phyloP scores from a whole-genome alignment of 805 yeast species.

The Vanderwaltozyma polyspora region DNA sequence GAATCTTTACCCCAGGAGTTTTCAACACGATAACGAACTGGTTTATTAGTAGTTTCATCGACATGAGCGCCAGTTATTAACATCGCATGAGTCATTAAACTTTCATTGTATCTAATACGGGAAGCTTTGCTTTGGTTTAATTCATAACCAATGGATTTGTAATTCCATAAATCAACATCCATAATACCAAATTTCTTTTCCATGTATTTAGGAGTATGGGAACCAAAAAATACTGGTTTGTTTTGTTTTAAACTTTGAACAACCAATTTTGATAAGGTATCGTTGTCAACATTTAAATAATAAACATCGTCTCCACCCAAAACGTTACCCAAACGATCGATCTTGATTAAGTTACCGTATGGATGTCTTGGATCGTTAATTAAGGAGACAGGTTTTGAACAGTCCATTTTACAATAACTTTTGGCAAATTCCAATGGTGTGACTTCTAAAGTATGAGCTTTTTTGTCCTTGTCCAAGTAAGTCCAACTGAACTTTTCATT shows the following conservation, averaged over 20 bases:
- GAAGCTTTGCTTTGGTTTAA: slow-evolving; percentile 50
- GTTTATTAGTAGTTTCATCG: slow-evolving; percentile 43
- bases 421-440: slow-evolving; percentile 59
- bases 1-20: slow-evolving; percentile 67
- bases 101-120: slow-evolving; percentile 57
- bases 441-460: slow-evolving; percentile 35
- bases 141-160: slow-evolving; percentile 44
- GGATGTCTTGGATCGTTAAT: slow-evolving; percentile 76
- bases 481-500: slow-evolving; percentile 63
- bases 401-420: slow-evolving; percentile 42
- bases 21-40: slow-evolving; percentile 61
- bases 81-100: slow-evolving; percentile 89
- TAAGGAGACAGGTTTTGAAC: slow-evolving; percentile 46
- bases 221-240: slow-evolving; percentile 79
- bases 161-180: slow-evolving; percentile 62
- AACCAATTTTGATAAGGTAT: slow-evolving; percentile 46
- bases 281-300: slow-evolving; percentile 58
- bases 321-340: slow-evolving; percentile 67
- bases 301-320: slow-evolving; percentile 57
- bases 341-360: slow-evolving; percentile 50
- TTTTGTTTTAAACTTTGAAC: slow-evolving; percentile 58
- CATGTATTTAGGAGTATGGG: slow-evolving; percentile 76
- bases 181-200: slow-evolving; percentile 55
- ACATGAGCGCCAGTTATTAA: slow-evolving; percentile 70
- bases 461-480: slow-evolving; percentile 57